Evolutionary conservation across 2,329 filamentous ascomycete genomes (phyloP), one percentile per base, ranked within the genome.

Genomic region (Rosellinia necatrix): DNA sequence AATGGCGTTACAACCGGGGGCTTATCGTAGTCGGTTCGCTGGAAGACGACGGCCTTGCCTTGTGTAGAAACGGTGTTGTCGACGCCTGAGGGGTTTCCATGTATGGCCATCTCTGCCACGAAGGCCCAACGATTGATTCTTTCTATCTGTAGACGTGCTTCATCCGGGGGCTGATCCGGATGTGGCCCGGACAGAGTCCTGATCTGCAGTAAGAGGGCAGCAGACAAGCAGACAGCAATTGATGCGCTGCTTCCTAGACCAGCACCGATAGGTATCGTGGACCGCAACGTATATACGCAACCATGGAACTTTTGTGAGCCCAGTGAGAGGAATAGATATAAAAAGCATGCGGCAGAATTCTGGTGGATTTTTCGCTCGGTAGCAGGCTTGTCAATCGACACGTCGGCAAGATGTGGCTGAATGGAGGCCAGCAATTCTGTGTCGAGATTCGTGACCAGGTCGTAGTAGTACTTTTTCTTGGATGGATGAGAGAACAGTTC

Each of bases 101-200:
- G 94, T 61, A 97, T 97, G 74, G 92, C 94, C 85, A 97, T 89
- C 73, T 99, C 94, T 21, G 89, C 89, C 1, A 99, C 94, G 73
- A 97, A 97, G 0, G 94, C 92, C 94, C 96, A 99, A 59, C 90
- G 84, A 74, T 99, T 99, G 75, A 99, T 97, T 61, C 93, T 86
- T 76, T 97, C 92, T 25, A 97, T 83, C 71, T 99, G 93, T 38
- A 92, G 75, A 57, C 90, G 86, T n/a, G 91, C 91, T 75, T 99
- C 94, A 51, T 91, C 87, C 0, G 86, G 76, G 3, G 92, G 91
- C 72, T 97, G 93, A 67, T 97, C 93, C 0, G 90, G 90, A 70
- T 97, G 93, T 1, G 94, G 94, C 0, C 92, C 92, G 1, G 91
- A 89, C 5, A 99, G 80, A 2, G 92, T 91, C 48, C 92, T 88